Conservation (phyloP, 225 moss, liverwort and hornwort genomes). For the Bryum argenteum region DNA sequence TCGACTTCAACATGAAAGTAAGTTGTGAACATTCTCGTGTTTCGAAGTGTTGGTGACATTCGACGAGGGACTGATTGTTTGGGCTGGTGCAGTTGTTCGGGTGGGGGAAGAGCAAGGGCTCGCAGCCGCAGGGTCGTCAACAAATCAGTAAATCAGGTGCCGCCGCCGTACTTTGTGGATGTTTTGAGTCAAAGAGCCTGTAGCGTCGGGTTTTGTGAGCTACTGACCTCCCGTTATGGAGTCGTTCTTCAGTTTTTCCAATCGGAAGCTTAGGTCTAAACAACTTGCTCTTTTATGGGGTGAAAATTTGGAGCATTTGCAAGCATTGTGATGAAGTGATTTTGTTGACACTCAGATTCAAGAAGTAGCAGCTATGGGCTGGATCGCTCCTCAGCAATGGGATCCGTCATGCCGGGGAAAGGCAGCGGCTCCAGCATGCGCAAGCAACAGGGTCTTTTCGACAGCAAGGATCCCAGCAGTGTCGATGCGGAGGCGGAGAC, state of each 20-base stretch:
- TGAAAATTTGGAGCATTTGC: background rate
- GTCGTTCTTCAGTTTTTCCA: background rate
- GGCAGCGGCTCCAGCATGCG: conserved; percentile 3
- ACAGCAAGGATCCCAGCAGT: background rate
- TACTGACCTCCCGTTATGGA: background rate
- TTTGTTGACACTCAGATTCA: conserved; percentile 22
- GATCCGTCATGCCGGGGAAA: conserved; percentile 12
- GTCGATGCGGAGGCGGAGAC: conserved; percentile 7
- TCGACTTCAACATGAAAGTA: conserved; percentile 32
- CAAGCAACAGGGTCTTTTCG: conserved; percentile 24
- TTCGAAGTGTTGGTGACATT: background rate
- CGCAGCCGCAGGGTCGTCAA: conserved; percentile 28
- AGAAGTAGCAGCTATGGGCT: conserved; percentile 14
- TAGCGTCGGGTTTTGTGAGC: background rate
- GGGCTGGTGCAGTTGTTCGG: conserved; percentile 32
- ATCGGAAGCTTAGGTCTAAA: too few species aligned
- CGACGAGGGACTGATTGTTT: background rate
- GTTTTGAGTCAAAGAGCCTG: background rate
- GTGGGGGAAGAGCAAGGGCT: conserved; percentile 37
- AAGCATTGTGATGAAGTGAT: background rate
- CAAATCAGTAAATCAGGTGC: conserved; percentile 34
- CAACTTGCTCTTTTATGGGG: too few species aligned
- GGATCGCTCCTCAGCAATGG: conserved; percentile 28
- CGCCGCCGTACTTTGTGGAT: background rate
- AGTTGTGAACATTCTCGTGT: background rate